Base-by-base conservation (phyloP, 2,329 filamentous ascomycete species). In the Cytospora leucostoma region DNA sequence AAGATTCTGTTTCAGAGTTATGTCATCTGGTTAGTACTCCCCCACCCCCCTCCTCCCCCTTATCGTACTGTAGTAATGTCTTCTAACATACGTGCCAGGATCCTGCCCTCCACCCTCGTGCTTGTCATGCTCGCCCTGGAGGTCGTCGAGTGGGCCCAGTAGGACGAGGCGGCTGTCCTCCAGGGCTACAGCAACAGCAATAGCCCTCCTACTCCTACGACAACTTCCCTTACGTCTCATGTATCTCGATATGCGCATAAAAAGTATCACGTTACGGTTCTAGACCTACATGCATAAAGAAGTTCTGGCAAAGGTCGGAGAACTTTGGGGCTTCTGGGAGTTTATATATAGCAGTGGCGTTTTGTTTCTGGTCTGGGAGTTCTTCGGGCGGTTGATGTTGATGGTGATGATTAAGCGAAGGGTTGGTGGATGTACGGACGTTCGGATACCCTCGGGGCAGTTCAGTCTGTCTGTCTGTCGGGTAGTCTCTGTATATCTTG, bases 1-100 rank as follows among this genome's bases (percentile, higher is more conserved):
- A 91, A 87, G 74, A 84, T 99, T 62, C 79, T 98, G 57, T 97
- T 98, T 80, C 94, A 97, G 80, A 97, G 94, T 78, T 96, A 96
- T 73, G 92, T 99, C 65, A 88, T 97, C 67, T 97, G 93, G 92
- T 92, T 80, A 78, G 88, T 81, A 17, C n/a, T 4, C 10, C 35
- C 5, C n/a, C n/a, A n/a, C n/a, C 11, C 7, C 7, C 8, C 27
- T 5, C 3, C 6, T 6, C 7, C 11, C 7, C 17, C 8, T 19
- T 15, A 1, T 50, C 2, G 59, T 64, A 8, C 2, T 33, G 17
- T 12, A 15, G 38, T 54, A 37, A 73, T 47, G n/a, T 47, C 21
- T 77, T 67, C 57, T 17, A 55, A 32, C 10, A 32, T 50, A 49
- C 38, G 60, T 51, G 67, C 0, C 67, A 92, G 89, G 88, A 98